Percentiles rank a stretch among this genome's conserved stretches.
phyloP scores from a whole-genome alignment of 805 yeast genomes.

The Ogataea nonfermentans region DNA sequence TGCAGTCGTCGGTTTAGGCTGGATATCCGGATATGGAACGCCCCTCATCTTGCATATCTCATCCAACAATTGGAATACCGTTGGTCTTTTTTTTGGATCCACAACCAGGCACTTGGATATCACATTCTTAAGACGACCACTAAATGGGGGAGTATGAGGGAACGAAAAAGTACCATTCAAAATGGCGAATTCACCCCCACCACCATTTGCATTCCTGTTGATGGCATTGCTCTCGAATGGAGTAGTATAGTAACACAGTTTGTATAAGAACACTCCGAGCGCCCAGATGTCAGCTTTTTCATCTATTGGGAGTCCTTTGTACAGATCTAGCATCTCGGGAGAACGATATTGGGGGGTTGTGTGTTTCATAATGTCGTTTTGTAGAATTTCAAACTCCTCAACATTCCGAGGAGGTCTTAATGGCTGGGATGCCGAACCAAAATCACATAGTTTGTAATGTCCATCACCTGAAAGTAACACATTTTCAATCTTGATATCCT shows the following conservation, averaged over 20 bases:
- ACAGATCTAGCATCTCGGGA: conserved; percentile 80
- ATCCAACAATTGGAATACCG: conserved; percentile 65
- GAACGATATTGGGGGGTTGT: conserved; percentile 85
- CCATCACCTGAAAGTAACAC: conserved; percentile 61
- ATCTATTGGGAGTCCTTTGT: conserved; percentile 66
- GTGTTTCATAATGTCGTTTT: conserved; percentile 69
- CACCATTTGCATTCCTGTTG: conserved; percentile 34
- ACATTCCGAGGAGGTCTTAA: conserved; percentile 60
- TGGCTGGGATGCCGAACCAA: conserved; percentile 73
- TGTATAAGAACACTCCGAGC: conserved; percentile 72
- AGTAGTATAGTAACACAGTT: conserved; percentile 76
- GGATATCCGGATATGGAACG: conserved; percentile 33
- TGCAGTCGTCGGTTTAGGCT: conserved; percentile 29
- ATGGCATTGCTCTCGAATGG: conserved; percentile 62
- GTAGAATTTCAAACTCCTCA: conserved; percentile 57
- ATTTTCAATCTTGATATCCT: conserved; percentile 83
- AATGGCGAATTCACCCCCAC: conserved; percentile 60
- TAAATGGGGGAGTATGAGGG: conserved; percentile 56
- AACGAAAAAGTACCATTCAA: conserved; percentile 52
- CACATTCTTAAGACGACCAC: conserved; percentile 60
- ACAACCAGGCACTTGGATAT: conserved; percentile 59
- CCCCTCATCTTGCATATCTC: conserved; percentile 65
- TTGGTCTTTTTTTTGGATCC: conserved; percentile 72
- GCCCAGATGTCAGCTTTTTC: conserved; percentile 90
- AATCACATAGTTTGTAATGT: conserved; percentile 71